Base-by-base conservation (phyloP, 2,329 filamentous ascomycete genomes). In the Zalaria obscura region DNA sequence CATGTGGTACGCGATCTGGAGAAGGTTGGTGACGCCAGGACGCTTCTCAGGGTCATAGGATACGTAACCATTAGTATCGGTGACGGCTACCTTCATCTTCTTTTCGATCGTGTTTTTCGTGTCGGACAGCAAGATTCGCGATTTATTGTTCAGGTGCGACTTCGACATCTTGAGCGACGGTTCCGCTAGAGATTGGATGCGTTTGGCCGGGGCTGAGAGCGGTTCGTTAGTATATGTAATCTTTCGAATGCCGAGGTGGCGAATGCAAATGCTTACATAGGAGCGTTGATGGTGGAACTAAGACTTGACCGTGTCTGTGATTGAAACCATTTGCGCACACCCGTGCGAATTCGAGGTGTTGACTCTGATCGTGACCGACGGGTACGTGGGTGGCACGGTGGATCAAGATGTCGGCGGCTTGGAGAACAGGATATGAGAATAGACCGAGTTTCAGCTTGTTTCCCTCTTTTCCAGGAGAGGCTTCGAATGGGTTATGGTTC, bases 381-480 rank as follows among this genome's bases (percentile, higher is more conserved):
- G 91, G 91, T 25, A 98, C 89, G 63, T 95, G 85, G 1, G 89
- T 95, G 46, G 89, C 83, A 50, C 79, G 69, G 57, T 95, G 88
- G 5, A 96, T 74, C 32, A 96, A 72, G 38, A 98, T 83, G 61
- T 98, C 91, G 35, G 91, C 91, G 18, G 91, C 89, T 63, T 95
- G 88, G 1, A 98, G 74, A 32, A 98, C 87, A 2, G 91, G 91
- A 57, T 98, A 98, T 5, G 88, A 93, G 58, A 96, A 94, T 3
- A 98, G 70, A 10, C 91, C 89, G 4, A 95, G 75, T 59, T 91
- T 93, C 45, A 93, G 70, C 39, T 72, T 55, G 5, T 70, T 72
- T 9, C 69, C 66, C 34, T 72, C 64, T 18, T 18, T 18, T n/a
- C n/a, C n/a, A 2, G 29, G n/a, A 3, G 54, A 51, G 10, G 54